Base-by-base conservation (phyloP, 2,329 filamentous ascomycete genomes). In the Phyllosticta ampelicida region DNA sequence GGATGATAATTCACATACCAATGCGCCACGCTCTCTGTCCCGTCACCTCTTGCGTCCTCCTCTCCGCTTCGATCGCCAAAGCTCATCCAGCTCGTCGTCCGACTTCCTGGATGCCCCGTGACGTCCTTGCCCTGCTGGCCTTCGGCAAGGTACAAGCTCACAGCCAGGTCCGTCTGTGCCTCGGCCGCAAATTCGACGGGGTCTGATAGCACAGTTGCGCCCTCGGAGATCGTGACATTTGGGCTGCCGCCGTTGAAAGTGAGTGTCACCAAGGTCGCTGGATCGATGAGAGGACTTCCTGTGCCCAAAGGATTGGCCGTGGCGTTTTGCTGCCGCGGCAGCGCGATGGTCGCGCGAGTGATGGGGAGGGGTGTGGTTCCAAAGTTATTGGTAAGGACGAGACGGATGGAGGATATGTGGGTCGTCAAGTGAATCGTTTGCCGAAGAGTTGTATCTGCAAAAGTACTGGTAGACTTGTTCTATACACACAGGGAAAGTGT, bases 371-470 rank as follows among this genome's bases (percentile, higher is more conserved):
- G 78, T 36, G 77, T 81, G 1, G 75, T 68, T 2, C 85, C 84
- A 62, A 87, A 87, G 0, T 78, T 80, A 65, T 88, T 87, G 50
- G 83, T 85, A 54, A 87, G 75, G 51, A 81, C 80, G 36, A 87
- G 70, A 9, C 85, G 81, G 61, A 87, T 77, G 20, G 80, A 76
- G 2, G 77, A 71, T 2, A 80, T 78, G 1, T 75, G 77, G 4
- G 84, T 75, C 8, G 82, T 81, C 63, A 84, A 73, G 62, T 83
- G 80, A 13, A 86, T 67, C 0, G 84, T 87, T 68, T 87, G 85
- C 2, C 85, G 82, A 61, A 87, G 77, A 0, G 85, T 86, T 1
- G 82, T 78, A 64, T 86, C 80, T 51, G 73, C 71, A 66, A 86
- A 85, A 5, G 83, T 77, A n/a, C 74, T 67, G 10, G 73, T 72